Conservation (phyloP, 805 yeast genomes). For the Ogataea chonburiensis region DNA sequence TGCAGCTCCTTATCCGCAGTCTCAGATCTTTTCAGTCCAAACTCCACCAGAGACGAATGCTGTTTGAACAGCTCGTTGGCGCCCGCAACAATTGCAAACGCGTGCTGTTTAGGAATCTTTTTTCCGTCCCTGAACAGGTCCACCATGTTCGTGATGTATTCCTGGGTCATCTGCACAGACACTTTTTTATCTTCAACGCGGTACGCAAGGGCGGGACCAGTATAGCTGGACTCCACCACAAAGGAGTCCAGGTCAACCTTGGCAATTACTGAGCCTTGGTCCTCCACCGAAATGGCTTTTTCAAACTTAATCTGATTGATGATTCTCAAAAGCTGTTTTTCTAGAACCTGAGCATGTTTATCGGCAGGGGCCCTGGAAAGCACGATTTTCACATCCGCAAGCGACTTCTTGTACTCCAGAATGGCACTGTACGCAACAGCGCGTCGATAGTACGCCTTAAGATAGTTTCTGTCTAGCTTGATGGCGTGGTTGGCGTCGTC, state of each 20-base stretch:
- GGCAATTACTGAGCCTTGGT: conserved; percentile 46
- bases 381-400: conserved; percentile 63
- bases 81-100: conserved; percentile 74
- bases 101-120: conserved; percentile 75
- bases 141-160: conserved; percentile 65
- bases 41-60: conserved; percentile 77
- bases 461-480: conserved; percentile 59
- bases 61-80: conserved; percentile 60
- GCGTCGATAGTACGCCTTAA: conserved; percentile 83
- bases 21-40: conserved; percentile 37
- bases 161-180: conserved; percentile 45
- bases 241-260: conserved; percentile 47
- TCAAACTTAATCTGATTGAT: conserved; percentile 78
- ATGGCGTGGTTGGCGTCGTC: conserved; percentile 76
- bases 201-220: conserved; percentile 56
- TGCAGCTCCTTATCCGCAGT: conserved; percentile 37
- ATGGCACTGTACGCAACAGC: conserved; percentile 81
- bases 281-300: conserved; percentile 78
- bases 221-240: conserved; percentile 51
- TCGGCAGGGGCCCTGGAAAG: conserved; percentile 66
- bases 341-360: conserved; percentile 58
- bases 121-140: conserved; percentile 72
- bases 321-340: conserved; percentile 60
- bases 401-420: conserved; percentile 71
- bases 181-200: conserved; percentile 32